Base-by-base conservation (phyloP, 169 alveolate species). In the Theileria sp. region DNA sequence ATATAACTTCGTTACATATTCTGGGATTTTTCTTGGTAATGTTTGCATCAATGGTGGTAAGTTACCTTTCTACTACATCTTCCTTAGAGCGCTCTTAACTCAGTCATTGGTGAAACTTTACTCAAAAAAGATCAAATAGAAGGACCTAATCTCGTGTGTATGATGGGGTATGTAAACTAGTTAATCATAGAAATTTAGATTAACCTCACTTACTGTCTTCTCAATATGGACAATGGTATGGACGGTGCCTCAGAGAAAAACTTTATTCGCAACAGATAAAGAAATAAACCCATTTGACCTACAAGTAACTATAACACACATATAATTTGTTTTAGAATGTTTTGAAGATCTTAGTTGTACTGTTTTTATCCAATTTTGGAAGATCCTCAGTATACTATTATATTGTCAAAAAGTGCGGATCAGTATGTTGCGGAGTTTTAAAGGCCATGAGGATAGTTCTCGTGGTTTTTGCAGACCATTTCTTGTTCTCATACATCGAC, bases 71-170 rank as follows among this genome's bases (percentile, higher is more conserved):
- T 75, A 12, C 25, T 50, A 21, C 28, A 71, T 19, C 28, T 26
- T 19, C 44, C 54, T 15, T 19, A 71, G 58, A 84, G 77, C 51
- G 90, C 90, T 21, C 72, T 77, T 54, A 84, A 78, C 79, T 84
- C 86, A 17, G 54, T 78, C 21, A 69, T 84, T 15, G 78, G 90
- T 26, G 90, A 84, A 32, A 65, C 32, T 34, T 28, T 84, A 34
- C 87, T 84, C 32, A 51, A 74, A 67, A 26, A 73, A 44, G 78
- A 84, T 12, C 7, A 68, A 13, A 84, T 84, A 0, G 90, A 84
- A 74, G 90, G 90, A 15, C 90, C 90, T 3, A 84, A 84, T 74
- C 50, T 84, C 50, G 90, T 84, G 62, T 84, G 78, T 61, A 84
- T 84, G 86, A 84, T 84, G 90, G 90, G 81, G 67, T 71, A 66